Conservation (phyloP, 331 rosid genomes). For the Malus hybrid region DNA sequence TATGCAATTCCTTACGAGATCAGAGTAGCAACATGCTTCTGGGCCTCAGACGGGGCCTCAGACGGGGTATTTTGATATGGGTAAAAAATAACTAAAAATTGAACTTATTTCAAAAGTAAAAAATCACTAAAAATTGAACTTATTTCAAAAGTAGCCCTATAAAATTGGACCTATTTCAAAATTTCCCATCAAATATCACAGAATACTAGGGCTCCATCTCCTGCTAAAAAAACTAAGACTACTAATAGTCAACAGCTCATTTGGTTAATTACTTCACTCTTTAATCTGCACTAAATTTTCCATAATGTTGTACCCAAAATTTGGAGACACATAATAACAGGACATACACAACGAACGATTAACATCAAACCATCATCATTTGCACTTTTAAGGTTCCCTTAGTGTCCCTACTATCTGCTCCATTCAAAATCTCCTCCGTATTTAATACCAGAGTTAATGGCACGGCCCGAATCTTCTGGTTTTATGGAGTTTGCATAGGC, state of each 20-base stretch:
- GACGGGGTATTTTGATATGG: too few species aligned
- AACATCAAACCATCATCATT: background rate
- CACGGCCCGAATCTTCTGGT: constrained; percentile 44
- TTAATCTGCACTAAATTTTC: constrained; percentile 1
- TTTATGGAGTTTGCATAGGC: constrained; percentile 58
- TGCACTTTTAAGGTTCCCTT: background rate
- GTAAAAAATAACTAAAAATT: too few species aligned
- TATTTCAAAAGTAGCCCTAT: too few species aligned
- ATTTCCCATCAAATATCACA: background rate
- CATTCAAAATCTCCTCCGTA: constrained; percentile 83
- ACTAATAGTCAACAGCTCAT: too few species aligned
- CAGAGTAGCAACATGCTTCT: too few species aligned
- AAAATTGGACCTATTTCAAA: too few species aligned
- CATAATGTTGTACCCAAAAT: constrained; percentile 1
- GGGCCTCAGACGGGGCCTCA: too few species aligned
- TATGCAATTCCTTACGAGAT: too few species aligned
- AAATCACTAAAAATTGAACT: too few species aligned
- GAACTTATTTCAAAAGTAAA: too few species aligned
- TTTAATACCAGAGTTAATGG: constrained; percentile 40
- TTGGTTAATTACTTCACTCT: background rate
- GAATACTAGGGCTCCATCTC: too few species aligned
- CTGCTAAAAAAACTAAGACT: too few species aligned
- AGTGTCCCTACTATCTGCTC: constrained; percentile 42
- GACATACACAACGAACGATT: background rate
- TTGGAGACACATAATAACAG: background rate